Evolutionary conservation across 441 rosid genomes (phyloP).

Genomic region (Raphanus hybrid): DNA sequence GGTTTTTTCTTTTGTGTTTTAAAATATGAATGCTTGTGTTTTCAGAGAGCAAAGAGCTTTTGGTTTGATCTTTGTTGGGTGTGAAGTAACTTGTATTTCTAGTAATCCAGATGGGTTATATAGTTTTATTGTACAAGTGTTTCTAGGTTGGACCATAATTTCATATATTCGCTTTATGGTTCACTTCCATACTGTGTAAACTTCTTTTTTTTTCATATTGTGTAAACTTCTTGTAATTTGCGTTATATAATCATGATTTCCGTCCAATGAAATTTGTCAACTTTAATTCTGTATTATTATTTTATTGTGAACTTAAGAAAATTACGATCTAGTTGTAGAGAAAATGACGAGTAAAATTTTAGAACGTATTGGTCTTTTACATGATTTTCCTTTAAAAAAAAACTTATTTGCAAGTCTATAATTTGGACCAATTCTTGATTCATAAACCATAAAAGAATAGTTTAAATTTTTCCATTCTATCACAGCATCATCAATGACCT

Average conservation of each 20-base stretch:
- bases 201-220: neutral
- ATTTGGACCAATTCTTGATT: slow-evolving; percentile 31
- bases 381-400: neutral
- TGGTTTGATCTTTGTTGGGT: slow-evolving; percentile 32
- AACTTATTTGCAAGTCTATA: neutral
- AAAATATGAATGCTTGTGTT: slow-evolving; percentile 24
- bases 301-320: slow-evolving; percentile 6
- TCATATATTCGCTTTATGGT: slow-evolving; percentile 1
- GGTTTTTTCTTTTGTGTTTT: neutral
- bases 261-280: neutral
- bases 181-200: slow-evolving; percentile 4
- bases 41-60: slow-evolving; percentile 29
- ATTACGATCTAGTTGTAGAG: neutral
- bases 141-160: slow-evolving; percentile 18
- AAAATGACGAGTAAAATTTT: neutral
- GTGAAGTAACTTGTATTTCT: slow-evolving; percentile 23
- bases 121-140: slow-evolving; percentile 20
- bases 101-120: slow-evolving; percentile 27
- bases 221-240: slow-evolving; percentile 8
- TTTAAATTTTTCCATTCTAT: slow-evolving; percentile 12
- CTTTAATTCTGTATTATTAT: neutral
- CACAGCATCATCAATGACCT: slow-evolving; percentile 43
- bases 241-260: slow-evolving; percentile 1
- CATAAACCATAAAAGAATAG: neutral
- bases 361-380: slow-evolving; percentile 18